phyloP scores from a whole-genome alignment of 768 basidiomycete genomes.

The Suillus cothurnatus region DNA sequence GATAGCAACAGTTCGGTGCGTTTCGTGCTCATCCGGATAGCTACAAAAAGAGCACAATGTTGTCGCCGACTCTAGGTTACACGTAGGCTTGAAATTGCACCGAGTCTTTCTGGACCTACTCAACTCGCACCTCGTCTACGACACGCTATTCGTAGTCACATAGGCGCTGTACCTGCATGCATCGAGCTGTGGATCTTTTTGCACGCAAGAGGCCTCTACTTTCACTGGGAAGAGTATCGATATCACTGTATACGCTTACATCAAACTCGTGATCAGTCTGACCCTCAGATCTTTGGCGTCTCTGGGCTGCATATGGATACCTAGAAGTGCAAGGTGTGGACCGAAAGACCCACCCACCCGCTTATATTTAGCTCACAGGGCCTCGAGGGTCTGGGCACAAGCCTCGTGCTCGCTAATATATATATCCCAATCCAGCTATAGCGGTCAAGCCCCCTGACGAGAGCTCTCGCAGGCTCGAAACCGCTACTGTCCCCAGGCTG shows the following conservation, averaged over 20 bases:
- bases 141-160: constrained; percentile 57
- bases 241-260: background rate
- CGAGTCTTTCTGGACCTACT: constrained; percentile 34
- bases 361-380: too few species aligned
- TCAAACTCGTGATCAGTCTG: background rate
- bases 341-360: too few species aligned
- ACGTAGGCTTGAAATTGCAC: constrained; percentile 45
- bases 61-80: constrained; percentile 68
- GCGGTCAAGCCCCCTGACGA: too few species aligned
- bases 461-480: too few species aligned
- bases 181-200: background rate
- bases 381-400: too few species aligned
- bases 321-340: too few species aligned
- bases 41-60: constrained; percentile 69
- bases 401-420: too few species aligned
- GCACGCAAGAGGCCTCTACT: background rate
- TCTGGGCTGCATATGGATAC: too few species aligned
- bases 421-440: too few species aligned
- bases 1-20: constrained; percentile 82
- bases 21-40: constrained; percentile 51
- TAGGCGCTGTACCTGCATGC: constrained; percentile 68
- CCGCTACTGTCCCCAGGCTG: too few species aligned
- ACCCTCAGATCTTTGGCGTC: too few species aligned
- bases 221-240: background rate
- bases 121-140: constrained; percentile 54